Evolutionary conservation across 805 yeast genomes (phyloP).

Genomic region (Spathaspora arborariae): DNA sequence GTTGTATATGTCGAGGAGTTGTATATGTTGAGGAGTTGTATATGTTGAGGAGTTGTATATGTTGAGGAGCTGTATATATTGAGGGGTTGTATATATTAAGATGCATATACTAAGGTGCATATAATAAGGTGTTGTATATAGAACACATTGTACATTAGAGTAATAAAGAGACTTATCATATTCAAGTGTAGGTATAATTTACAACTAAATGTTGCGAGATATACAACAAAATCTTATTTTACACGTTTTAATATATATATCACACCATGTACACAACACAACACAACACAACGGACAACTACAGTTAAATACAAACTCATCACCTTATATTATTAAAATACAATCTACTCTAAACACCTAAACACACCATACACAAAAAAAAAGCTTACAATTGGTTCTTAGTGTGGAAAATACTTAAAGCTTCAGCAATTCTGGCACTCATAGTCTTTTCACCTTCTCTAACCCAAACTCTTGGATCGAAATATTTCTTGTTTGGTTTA

Average conservation of each 20-base stretch:
- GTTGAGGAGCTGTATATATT: background rate
- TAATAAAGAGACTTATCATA: background rate
- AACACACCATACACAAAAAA: background rate
- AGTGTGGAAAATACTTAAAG: conserved; percentile 84
- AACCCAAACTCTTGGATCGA: conserved; percentile 99
- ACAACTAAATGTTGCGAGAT: no score
- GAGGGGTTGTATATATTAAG: no score
- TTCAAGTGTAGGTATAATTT: no score
- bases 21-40: no score
- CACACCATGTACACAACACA: no score
- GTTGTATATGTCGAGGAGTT: conserved; percentile 4
- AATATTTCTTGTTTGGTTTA: conserved; percentile 99
- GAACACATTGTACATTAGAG: background rate
- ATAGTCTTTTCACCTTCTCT: conserved; percentile 99
- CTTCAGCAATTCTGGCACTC: conserved; percentile 79
- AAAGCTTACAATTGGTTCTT: conserved; percentile 48
- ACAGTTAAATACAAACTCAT: background rate
- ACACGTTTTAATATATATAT: no score
- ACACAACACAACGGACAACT: no score
- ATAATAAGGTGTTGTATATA: background rate
- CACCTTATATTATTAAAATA: background rate
- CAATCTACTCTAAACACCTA: background rate
- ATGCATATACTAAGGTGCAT: background rate
- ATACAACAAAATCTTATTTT: no score
- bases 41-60: no score